These are phyloP conservation scores for Coniosporium tulheliwenetii DNA, from an alignment of 2,329 filamentous ascomycete species.

Conservation along the genomic window DNA sequence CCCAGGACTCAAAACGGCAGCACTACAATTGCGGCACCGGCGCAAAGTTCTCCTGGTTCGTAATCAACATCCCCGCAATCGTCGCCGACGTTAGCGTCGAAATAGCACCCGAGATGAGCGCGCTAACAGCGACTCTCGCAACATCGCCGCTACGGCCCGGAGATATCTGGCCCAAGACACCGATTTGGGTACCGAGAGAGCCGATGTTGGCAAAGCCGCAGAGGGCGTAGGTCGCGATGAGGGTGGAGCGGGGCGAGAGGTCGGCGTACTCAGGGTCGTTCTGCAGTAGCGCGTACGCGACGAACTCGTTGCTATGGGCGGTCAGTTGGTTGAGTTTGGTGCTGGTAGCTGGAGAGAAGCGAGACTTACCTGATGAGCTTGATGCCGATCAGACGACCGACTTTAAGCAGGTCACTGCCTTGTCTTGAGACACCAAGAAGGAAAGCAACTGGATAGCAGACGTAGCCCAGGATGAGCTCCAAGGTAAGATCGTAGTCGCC, in stretches of 20 bases:
- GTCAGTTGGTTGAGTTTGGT: background rate
- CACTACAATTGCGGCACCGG: background rate
- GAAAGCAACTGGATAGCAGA: constrained; percentile 66
- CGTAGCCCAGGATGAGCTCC: constrained; percentile 60
- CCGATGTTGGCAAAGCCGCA: constrained; percentile 68
- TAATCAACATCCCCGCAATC: constrained; percentile 62
- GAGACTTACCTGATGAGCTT: constrained; percentile 56
- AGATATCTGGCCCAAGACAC: constrained; percentile 69
- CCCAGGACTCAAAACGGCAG: too few species aligned
- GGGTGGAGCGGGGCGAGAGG: constrained; percentile 53
- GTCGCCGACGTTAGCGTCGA: constrained; percentile 65
- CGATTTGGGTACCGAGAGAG: constrained; percentile 78
- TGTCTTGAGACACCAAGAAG: constrained; percentile 58
- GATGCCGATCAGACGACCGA: constrained; percentile 64
- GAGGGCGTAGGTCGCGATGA: constrained; percentile 76
- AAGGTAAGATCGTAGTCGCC: constrained; percentile 53
- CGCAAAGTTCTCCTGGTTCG: constrained; percentile 24
- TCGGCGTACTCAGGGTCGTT: constrained; percentile 33
- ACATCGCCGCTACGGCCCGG: constrained; percentile 62
- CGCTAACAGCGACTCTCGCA: constrained; percentile 58
- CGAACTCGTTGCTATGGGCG: constrained; percentile 50
- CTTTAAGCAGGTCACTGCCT: constrained; percentile 46
- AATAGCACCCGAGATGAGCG: constrained; percentile 62
- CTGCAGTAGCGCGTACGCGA: constrained; percentile 48
- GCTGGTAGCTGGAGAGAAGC: constrained; percentile 3